Conservation (phyloP, 768 basidiomycete species). For the Saitozyma sp. region DNA sequence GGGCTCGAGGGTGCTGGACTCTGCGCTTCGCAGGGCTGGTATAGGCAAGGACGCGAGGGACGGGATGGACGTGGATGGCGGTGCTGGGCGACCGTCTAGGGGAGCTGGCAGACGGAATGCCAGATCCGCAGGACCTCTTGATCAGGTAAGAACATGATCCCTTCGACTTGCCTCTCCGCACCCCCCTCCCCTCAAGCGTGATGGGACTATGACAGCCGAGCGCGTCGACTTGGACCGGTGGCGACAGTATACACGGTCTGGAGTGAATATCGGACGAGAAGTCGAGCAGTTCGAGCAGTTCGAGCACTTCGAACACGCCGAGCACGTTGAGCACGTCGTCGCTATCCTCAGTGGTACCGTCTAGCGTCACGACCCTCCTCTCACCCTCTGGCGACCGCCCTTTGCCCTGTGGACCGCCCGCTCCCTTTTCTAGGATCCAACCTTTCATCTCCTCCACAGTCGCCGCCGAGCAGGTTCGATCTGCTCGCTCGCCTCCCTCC, state of each 20-base stretch:
- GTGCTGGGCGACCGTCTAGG: slow-evolving; percentile 22
- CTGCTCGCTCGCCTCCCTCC: not conserved
- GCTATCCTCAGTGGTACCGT: too few relatives aligned
- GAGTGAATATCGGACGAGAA: not conserved
- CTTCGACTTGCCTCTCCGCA: slow-evolving; percentile 3
- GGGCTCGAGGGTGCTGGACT: slow-evolving; percentile 11
- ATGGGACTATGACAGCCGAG: too few relatives aligned
- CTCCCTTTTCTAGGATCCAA: too few relatives aligned
- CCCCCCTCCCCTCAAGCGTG: not conserved
- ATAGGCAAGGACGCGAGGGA: slow-evolving; percentile 16
- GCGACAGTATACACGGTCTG: not conserved
- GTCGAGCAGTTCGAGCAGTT: slow-evolving; percentile 3
- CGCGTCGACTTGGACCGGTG: not conserved
- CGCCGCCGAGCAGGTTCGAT: too few relatives aligned
- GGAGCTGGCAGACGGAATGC: slow-evolving; percentile 2
- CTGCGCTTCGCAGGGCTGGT: slow-evolving; percentile 39
- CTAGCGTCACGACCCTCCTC: not conserved
- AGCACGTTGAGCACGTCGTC: not conserved
- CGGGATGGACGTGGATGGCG: slow-evolving; percentile 43
- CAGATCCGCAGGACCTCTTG: slow-evolving; percentile 31
- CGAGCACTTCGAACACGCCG: slow-evolving; percentile 3
- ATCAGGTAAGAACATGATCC: slow-evolving; percentile 36
- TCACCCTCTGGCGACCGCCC: slow-evolving; percentile 2
- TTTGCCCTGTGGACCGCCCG: too few relatives aligned
- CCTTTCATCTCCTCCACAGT: too few relatives aligned